phyloP scores from a whole-genome alignment of 2,329 filamentous ascomycete genomes.

The Penicillium sp. region DNA sequence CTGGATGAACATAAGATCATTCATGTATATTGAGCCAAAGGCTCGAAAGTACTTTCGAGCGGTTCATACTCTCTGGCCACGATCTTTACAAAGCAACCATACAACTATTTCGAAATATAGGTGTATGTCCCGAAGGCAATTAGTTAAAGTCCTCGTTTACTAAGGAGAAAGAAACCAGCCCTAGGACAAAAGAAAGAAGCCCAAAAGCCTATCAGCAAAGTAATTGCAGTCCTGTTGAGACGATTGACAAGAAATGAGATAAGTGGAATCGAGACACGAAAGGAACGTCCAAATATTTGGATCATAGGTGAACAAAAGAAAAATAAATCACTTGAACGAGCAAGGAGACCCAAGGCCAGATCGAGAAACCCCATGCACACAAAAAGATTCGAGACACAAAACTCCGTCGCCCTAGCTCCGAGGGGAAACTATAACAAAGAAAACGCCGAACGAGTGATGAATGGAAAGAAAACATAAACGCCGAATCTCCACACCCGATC shows the following conservation, averaged over 20 bases:
- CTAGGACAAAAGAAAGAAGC: not conserved
- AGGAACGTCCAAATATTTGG: slow-evolving; percentile 2
- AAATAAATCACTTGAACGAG: slow-evolving; percentile 1
- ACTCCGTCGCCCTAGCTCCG: not conserved
- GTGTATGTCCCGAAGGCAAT: not conserved
- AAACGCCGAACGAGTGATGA: slow-evolving; percentile 6
- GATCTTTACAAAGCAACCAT: not conserved
- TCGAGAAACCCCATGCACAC: slow-evolving; percentile 7
- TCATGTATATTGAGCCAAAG: too few relatives aligned
- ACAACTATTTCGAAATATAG: not conserved
- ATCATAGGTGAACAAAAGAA: slow-evolving; percentile 10
- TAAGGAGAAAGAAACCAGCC: not conserved
- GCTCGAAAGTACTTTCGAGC: too few relatives aligned
- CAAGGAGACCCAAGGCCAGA: not conserved
- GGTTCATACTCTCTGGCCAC: too few relatives aligned
- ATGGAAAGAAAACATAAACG: slow-evolving; percentile 13
- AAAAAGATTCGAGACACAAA: not conserved
- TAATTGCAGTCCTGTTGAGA: not conserved
- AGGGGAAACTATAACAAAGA: not conserved
- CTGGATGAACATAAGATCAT: too few relatives aligned
- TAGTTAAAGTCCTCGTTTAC: not conserved
- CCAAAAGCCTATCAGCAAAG: not conserved
- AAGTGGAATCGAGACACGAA: not conserved
- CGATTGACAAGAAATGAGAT: not conserved
- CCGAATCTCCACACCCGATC: slow-evolving; percentile 15